phyloP scores from a whole-genome alignment of 257 asterid genomes.

The Echium plantagineum region DNA sequence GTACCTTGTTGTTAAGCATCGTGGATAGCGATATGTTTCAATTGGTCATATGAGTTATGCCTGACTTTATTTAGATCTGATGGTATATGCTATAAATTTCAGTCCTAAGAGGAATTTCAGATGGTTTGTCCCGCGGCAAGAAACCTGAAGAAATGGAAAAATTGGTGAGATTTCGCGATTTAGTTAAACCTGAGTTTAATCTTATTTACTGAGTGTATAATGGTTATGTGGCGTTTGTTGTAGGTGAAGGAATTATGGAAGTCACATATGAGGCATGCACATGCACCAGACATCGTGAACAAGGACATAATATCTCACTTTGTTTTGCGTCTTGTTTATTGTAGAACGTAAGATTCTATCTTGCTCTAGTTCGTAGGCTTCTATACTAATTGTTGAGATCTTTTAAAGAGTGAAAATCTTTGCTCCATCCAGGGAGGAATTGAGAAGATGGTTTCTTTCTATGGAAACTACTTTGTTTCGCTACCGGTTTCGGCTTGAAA shows the following conservation, averaged over 20 bases:
- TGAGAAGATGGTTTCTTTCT: slow-evolving; percentile 88
- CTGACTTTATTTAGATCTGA: neutral
- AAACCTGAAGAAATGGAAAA: slow-evolving; percentile 67
- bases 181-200: neutral
- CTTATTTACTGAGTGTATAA: neutral
- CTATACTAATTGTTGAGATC: slow-evolving; percentile 1
- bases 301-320: slow-evolving; percentile 91
- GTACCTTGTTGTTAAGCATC: neutral
- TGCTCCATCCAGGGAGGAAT: slow-evolving; percentile 49
- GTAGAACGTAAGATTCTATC: slow-evolving; percentile 60
- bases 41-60: neutral
- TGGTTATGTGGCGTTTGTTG: slow-evolving; percentile 4
- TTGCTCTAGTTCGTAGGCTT: neutral
- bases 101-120: slow-evolving; percentile 87
- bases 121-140: slow-evolving; percentile 78
- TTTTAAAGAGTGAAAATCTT: slow-evolving; percentile 1
- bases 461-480: slow-evolving; percentile 80
- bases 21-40: neutral
- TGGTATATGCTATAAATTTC: slow-evolving; percentile 17
- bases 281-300: slow-evolving; percentile 43
- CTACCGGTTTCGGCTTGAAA: slow-evolving; percentile 51
- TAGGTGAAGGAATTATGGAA: slow-evolving; percentile 58
- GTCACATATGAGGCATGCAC: slow-evolving; percentile 55
- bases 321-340: slow-evolving; percentile 86
- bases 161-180: slow-evolving; percentile 30